Base-by-base conservation (phyloP, 179 eudicot species). In the Silene coronaria region DNA sequence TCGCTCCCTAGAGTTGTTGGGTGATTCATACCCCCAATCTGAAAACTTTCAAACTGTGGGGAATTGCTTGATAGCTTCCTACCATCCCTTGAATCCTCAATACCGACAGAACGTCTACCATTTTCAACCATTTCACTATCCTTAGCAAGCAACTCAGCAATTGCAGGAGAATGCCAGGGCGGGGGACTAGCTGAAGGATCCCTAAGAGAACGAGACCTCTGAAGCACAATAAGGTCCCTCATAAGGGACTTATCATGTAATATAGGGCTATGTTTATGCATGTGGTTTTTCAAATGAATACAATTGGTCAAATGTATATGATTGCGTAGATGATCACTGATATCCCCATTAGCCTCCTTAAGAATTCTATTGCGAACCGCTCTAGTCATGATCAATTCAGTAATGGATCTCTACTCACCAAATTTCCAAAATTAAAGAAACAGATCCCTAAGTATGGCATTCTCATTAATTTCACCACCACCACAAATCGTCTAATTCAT, bases 171-270 rank as follows among this genome's bases (percentile, higher is more conserved):
- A 76, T 81, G 90, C 90, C 88, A 88, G 21, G 86, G 85, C n/a
- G 89, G 91, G 19, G 99, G 93, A 73, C 96, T 91, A 65, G 91
- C 82, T 14, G 99, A 95, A 45, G 99, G 99, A 81, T 93, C 99
- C 79, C 90, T 85, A 14, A 96, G 86, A 62, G 97, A 89, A 60
- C 97, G 89, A 24, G 97, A 91, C 74, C 91, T 86, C 73, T 93
- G 99, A 78, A 95, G 97, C 62, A 81, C 91, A 42, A 84, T 84
- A 75, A 95, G 97, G 86, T 95, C 99, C 88, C 91, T 87, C 86
- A 85, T 84, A 21, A 92, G 90, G 61, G 95, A 87, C 84, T 84
- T 79, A 78, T 92, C 93, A 17, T 89, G 78, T 80, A 84, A 70
- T 36, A 87, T 78, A 45, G 99, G 97, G 80, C 91, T 91, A 48